phyloP scores from a whole-genome alignment of 2,329 filamentous ascomycete species.

The Chrysosporium queenslandicum region DNA sequence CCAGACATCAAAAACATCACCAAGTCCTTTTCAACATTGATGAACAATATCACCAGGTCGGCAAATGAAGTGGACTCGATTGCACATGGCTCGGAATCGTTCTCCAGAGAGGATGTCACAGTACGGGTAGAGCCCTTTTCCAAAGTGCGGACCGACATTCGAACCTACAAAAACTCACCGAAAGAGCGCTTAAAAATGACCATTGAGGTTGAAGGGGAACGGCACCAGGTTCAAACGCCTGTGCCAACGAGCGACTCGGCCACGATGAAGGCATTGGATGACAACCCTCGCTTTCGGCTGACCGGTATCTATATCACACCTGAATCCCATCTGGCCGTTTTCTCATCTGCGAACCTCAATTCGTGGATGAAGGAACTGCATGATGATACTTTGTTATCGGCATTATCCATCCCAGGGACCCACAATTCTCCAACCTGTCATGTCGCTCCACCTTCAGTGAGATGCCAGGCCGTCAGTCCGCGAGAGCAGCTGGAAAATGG shows the following conservation, averaged over 20 bases:
- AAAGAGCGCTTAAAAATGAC: constrained; percentile 64
- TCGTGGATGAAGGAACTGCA: constrained; percentile 73
- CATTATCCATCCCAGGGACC: constrained; percentile 84
- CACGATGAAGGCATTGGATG: constrained; percentile 49
- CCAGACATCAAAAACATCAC: constrained; percentile 35
- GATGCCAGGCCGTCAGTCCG: constrained; percentile 76
- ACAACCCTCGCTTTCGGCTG: constrained; percentile 45
- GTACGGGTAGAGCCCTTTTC: constrained; percentile 60
- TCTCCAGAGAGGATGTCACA: constrained; percentile 52
- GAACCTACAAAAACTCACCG: constrained; percentile 45
- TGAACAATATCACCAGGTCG: constrained; percentile 32
- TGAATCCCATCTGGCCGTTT: constrained; percentile 50
- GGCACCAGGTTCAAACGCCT: constrained; percentile 64
- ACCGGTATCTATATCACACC: constrained; percentile 56
- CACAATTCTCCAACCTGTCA: constrained; percentile 88
- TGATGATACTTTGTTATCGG: constrained; percentile 62
- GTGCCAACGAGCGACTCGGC: constrained; percentile 51
- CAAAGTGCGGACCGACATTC: constrained; percentile 53
- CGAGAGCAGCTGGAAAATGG: constrained; percentile 75
- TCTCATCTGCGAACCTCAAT: constrained; percentile 58
- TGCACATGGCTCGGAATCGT: constrained; percentile 46
- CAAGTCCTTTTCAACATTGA: constrained; percentile 38
- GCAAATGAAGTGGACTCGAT: constrained; percentile 39
- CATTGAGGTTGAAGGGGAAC: constrained; percentile 53
- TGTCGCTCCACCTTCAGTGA: constrained; percentile 77